phyloP scores from a whole-genome alignment of 257 asterid species.

The Solanum lycopersicoides region DNA sequence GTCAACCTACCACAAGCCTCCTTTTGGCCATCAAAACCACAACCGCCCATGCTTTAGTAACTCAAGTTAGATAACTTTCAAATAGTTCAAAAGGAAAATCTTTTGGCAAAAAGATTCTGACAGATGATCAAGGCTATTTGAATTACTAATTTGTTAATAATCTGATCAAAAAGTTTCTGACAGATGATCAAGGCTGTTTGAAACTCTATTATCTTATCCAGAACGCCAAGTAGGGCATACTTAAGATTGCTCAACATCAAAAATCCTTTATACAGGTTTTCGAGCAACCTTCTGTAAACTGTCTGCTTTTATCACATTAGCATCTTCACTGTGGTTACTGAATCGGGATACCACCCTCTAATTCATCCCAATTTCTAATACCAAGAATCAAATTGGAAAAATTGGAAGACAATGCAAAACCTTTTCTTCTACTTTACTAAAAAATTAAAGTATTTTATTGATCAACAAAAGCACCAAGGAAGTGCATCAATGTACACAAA shows the following conservation, averaged over 20 bases:
- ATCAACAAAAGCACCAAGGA: background rate
- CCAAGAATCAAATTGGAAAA: background rate
- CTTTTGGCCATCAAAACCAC: background rate
- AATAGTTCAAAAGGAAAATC: background rate
- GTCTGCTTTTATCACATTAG: background rate
- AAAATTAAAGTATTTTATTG: background rate
- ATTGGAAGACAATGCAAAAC: background rate
- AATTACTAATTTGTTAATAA: background rate
- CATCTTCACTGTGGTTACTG: background rate
- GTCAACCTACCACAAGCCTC: background rate
- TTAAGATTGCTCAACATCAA: background rate
- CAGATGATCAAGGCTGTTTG: background rate
- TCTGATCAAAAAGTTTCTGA: background rate
- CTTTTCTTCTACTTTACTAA: background rate
- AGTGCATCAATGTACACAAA: background rate
- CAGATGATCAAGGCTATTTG: background rate
- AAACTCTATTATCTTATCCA: background rate
- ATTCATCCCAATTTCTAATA: background rate
- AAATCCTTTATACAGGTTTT: background rate
- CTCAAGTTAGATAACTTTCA: background rate
- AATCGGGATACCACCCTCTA: background rate
- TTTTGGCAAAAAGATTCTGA: no score
- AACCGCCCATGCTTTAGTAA: background rate
- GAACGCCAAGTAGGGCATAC: background rate
- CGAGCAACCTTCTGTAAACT: background rate